phyloP scores from a whole-genome alignment of 139 green algal genomes.

The Eudorina sp. region DNA sequence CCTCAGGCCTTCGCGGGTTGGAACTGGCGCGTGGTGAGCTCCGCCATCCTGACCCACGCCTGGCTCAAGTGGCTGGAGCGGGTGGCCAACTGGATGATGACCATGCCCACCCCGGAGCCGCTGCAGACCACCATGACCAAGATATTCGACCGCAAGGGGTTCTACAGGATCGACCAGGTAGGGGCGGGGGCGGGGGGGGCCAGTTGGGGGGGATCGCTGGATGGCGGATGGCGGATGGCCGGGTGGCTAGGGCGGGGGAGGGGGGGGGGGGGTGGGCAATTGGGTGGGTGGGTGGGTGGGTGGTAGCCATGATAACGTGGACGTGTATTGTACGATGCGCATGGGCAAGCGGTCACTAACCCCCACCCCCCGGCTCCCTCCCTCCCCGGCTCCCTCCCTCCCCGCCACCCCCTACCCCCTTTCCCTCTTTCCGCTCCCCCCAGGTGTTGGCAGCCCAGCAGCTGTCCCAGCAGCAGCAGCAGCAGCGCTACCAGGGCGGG shows the following conservation, averaged over 20 bases:
- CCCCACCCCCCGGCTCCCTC: too few relatives aligned
- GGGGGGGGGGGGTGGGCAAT: neutral
- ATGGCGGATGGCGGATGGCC: neutral
- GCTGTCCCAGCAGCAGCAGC: neutral
- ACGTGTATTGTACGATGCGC: too few relatives aligned
- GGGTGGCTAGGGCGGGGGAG: neutral
- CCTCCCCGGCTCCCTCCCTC: neutral
- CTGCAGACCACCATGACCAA: slow-evolving; percentile 40
- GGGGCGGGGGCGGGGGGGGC: neutral
- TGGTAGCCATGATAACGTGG: too few relatives aligned
- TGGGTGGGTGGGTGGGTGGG: too few relatives aligned
- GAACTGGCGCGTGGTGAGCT: slow-evolving; percentile 30
- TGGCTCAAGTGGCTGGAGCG: slow-evolving; percentile 40
- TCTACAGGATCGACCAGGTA: slow-evolving; percentile 24
- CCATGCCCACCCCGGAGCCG: slow-evolving; percentile 18
- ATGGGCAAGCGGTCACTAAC: too few relatives aligned
- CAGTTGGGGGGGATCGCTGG: neutral
- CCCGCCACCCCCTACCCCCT: too few relatives aligned
- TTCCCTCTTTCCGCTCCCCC: too few relatives aligned
- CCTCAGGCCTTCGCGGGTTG: slow-evolving; percentile 35
- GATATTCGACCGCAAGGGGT: slow-evolving; percentile 39
- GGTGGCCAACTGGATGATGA: slow-evolving; percentile 51
- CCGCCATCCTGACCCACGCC: slow-evolving; percentile 36
- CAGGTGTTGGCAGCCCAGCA: too few relatives aligned
- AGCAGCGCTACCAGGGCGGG: neutral